These are phyloP conservation scores for Luvunga scandens DNA, from an alignment of 345 rosid species.

Conservation along the genomic window DNA sequence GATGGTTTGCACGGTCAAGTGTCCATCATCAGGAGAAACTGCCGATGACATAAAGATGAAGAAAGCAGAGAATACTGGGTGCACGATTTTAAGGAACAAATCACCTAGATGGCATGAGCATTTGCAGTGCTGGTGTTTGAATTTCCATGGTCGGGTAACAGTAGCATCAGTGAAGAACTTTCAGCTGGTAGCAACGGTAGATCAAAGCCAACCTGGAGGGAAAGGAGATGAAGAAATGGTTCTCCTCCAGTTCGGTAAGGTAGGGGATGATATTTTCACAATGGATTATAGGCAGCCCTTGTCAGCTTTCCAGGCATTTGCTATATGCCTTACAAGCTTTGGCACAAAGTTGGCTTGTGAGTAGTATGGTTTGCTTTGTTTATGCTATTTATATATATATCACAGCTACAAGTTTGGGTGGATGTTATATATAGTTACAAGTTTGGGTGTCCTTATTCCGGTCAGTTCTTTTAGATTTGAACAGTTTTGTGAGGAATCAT, in stretches of 20 bases:
- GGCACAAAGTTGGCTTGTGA: constrained; percentile 97
- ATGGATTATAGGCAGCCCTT: constrained; percentile 93
- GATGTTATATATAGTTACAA: constrained; percentile 18
- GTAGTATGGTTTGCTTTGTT: constrained; percentile 26
- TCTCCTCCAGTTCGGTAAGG: constrained; percentile 90
- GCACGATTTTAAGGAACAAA: constrained; percentile 66
- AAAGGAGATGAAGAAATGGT: constrained; percentile 90
- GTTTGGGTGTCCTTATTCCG: constrained; percentile 9
- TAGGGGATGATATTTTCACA: constrained; percentile 79
- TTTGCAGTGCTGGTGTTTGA: constrained; percentile 95
- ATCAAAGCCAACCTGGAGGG: constrained; percentile 77
- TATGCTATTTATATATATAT: neutral
- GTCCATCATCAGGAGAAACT: constrained; percentile 44
- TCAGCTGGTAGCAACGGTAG: constrained; percentile 73
- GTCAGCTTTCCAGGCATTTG: constrained; percentile 92
- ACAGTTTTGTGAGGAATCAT: constrained; percentile 22
- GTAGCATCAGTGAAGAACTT: constrained; percentile 95
- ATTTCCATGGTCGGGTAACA: constrained; percentile 92
- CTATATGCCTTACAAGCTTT: constrained; percentile 91
- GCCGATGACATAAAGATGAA: constrained; percentile 33
- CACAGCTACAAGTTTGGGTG: neutral
- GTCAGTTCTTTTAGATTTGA: constrained; percentile 9
- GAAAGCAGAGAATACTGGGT: constrained; percentile 33
- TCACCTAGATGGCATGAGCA: constrained; percentile 98
- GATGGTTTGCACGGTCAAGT: constrained; percentile 72